These are phyloP conservation scores for Eimeria praecox DNA, from an alignment of 169 alveolate species.

Conservation along the genomic window DNA sequence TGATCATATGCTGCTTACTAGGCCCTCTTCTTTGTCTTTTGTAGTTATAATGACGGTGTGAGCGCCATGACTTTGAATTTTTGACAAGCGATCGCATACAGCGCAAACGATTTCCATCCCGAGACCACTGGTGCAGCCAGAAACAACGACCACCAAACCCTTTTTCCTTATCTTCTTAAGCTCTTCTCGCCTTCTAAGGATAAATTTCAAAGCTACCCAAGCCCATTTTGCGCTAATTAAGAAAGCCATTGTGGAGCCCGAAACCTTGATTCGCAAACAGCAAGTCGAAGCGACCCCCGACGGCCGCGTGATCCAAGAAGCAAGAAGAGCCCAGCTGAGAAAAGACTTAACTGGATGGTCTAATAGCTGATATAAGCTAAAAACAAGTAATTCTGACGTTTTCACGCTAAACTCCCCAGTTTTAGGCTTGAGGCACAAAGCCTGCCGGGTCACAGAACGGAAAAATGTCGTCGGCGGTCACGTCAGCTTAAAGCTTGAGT, in stretches of 20 bases:
- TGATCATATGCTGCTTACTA: neutral
- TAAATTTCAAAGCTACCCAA: constrained; percentile 12
- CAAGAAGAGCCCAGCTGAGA: neutral
- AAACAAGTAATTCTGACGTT: neutral
- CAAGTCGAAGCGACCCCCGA: neutral
- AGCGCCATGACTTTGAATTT: neutral
- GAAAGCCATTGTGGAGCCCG: neutral
- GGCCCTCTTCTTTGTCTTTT: neutral
- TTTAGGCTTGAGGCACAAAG: neutral
- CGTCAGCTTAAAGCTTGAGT: neutral
- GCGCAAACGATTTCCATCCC: constrained; percentile 14
- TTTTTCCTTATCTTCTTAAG: neutral
- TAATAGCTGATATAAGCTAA: neutral
- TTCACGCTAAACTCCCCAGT: neutral
- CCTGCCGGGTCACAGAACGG: neutral
- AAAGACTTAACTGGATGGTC: neutral
- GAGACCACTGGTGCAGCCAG: constrained; percentile 46
- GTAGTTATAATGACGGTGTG: constrained; percentile 10
- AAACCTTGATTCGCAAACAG: neutral
- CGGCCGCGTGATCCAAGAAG: neutral
- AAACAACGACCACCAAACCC: constrained; percentile 16
- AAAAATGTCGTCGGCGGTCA: neutral
- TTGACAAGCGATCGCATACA: constrained; percentile 14
- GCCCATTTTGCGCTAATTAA: constrained; percentile 37
- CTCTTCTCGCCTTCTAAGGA: neutral